Conservation (phyloP, 768 basidiomycete genomes). For the Mycena alexandri region DNA sequence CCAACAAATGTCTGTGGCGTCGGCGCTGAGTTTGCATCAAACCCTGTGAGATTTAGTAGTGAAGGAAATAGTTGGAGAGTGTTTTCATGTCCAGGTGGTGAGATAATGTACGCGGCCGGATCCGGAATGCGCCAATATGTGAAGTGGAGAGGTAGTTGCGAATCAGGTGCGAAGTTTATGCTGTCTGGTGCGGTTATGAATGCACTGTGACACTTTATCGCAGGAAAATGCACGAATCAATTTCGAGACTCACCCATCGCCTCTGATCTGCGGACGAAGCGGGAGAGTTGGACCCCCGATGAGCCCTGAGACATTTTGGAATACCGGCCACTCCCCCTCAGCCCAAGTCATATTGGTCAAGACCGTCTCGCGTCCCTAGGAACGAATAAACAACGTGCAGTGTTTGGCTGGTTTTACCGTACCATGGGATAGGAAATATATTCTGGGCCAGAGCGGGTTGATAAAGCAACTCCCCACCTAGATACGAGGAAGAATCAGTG, state of each 20-base stretch:
- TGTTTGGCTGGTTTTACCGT: neutral
- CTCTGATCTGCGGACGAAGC: constrained; percentile 17
- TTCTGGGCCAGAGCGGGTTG: constrained; percentile 43
- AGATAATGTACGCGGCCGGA: constrained; percentile 40
- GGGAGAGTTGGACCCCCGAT: constrained; percentile 43
- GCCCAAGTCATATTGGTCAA: constrained; percentile 50
- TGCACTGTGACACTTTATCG: constrained; percentile 26
- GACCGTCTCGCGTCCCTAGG: constrained; percentile 52
- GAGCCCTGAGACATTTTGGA: constrained; percentile 38
- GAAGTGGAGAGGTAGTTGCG: constrained; percentile 44
- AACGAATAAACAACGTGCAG: neutral
- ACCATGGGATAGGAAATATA: constrained; percentile 46
- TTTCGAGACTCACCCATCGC: constrained; percentile 24
- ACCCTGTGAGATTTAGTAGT: constrained; percentile 46
- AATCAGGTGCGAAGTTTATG: constrained; percentile 40
- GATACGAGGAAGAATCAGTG: neutral
- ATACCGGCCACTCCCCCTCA: constrained; percentile 43
- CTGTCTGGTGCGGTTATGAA: constrained; percentile 40
- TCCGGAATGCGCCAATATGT: constrained; percentile 47
- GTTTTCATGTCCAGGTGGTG: constrained; percentile 37
- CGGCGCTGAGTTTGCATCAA: constrained; percentile 45
- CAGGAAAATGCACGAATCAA: too few species aligned
- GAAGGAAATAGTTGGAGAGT: constrained; percentile 43
- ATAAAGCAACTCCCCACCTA: constrained; percentile 45
- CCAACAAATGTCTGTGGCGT: constrained; percentile 46